Evolutionary conservation across 2,329 filamentous ascomycete species (phyloP).

Genomic region (Nigrospora oryzae): DNA sequence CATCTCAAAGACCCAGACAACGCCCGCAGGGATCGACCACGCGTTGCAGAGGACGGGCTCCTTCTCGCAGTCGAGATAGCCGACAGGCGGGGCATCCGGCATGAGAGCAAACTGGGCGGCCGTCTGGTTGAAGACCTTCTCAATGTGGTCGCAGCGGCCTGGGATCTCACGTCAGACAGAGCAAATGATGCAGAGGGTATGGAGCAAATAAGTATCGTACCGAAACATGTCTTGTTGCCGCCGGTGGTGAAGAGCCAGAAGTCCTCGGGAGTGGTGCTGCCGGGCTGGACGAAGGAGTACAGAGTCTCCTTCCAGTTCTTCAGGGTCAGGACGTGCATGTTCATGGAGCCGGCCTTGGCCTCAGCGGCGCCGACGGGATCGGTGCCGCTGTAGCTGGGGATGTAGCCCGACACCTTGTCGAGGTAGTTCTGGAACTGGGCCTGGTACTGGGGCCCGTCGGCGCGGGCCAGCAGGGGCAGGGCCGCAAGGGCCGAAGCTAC

Average conservation of each 20-base stretch:
- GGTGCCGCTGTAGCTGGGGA: conserved; percentile 37
- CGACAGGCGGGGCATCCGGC: conserved; percentile 58
- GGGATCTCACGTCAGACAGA: conserved; percentile 6
- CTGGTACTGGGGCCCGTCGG: conserved; percentile 48
- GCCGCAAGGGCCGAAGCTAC: conserved; percentile 38
- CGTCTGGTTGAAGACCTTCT: conserved; percentile 59
- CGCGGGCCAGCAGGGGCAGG: conserved; percentile 46
- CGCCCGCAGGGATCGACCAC: conserved; percentile 59
- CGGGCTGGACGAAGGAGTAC: conserved; percentile 50
- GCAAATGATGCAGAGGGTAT: conserved; percentile 5
- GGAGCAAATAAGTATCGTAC: conserved; percentile 27
- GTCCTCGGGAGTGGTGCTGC: conserved; percentile 56
- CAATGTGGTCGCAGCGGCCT: conserved; percentile 58
- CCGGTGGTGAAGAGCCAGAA: conserved; percentile 71
- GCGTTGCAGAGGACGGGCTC: conserved; percentile 67
- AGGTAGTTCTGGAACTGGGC: conserved; percentile 57
- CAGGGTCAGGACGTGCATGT: conserved; percentile 52
- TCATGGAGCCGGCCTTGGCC: conserved; percentile 39
- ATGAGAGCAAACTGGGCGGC: conserved; percentile 53
- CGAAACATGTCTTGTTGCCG: conserved; percentile 69
- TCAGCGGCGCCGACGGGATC: conserved; percentile 34
- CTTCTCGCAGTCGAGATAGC: conserved; percentile 63
- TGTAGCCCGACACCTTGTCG: conserved; percentile 40
- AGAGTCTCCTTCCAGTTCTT: conserved; percentile 65
- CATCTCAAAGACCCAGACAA: conserved; percentile 59